phyloP scores from a whole-genome alignment of 2,329 filamentous ascomycete genomes.

The Aureobasidium uvarum region DNA sequence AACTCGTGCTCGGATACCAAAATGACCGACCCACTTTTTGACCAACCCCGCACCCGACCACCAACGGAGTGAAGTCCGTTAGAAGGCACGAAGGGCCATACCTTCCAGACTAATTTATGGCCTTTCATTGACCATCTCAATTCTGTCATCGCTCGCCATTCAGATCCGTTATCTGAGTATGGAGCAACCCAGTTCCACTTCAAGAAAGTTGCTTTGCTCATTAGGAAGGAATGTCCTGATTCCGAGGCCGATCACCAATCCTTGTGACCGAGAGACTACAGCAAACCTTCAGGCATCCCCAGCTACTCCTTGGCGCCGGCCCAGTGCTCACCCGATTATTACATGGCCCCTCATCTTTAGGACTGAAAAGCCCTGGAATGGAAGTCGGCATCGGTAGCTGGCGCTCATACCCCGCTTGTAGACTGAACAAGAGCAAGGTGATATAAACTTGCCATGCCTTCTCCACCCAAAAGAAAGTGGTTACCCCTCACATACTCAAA shows the following conservation, averaged over 20 bases:
- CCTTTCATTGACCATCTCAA: not conserved
- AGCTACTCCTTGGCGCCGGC: not conserved
- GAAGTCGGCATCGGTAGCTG: not conserved
- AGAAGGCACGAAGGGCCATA: not conserved
- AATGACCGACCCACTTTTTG: not conserved
- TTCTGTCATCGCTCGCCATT: too few relatives aligned
- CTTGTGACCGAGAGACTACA: not conserved
- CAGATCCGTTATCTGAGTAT: too few relatives aligned
- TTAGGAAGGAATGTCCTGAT: too few relatives aligned
- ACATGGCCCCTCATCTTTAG: not conserved
- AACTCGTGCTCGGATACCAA: too few relatives aligned
- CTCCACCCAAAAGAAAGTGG: not conserved
- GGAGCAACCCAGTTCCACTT: too few relatives aligned
- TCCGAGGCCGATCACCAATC: not conserved
- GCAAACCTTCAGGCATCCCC: not conserved
- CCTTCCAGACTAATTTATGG: not conserved
- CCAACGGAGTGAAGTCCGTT: not conserved
- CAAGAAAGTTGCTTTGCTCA: too few relatives aligned
- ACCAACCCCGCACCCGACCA: not conserved
- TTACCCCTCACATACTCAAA: too few relatives aligned
- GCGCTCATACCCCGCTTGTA: not conserved
- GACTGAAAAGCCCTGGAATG: not conserved
- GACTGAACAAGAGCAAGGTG: not conserved
- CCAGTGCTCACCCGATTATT: not conserved
- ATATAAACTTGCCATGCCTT: not conserved